Evolutionary conservation across 2,329 filamentous ascomycete species (phyloP), one percentile per base, ranked within the genome.

Genomic region (Dactylellina cionopaga): DNA sequence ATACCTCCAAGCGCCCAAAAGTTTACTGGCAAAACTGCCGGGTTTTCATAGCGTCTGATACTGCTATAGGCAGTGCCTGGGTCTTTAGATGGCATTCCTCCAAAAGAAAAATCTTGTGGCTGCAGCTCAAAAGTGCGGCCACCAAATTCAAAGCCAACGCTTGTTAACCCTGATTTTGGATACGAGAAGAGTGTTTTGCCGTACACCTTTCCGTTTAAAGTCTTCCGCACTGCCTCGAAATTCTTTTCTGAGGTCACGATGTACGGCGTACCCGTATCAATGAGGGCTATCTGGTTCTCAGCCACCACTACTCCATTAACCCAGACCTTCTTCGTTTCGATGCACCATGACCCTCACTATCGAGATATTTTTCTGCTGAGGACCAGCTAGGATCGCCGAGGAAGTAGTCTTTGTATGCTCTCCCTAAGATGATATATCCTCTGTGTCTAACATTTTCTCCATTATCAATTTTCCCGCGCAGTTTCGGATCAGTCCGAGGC

Each of bases 1-100:
- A 80, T 81, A 6, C 39, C 39, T 6, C 39, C 39, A 19, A 43
- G 39, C 6, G 15, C 17, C 39, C 39, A 43, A n/a, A n/a, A n/a
- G n/a, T n/a, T n/a, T n/a, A n/a, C n/a, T n/a, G n/a, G n/a, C n/a
- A n/a, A n/a, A n/a, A n/a, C n/a, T n/a, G n/a, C n/a, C n/a, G n/a
- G n/a, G n/a, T n/a, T n/a, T 43, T 43, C 39, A 11, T 43, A 5
- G 15, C 6, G 6, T 11, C 6, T 11, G 15, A 43, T 11, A 5
- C 39, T 17, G 15, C 39, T 11, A 11, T 43, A 43, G 39, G 15
- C 6, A 6, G 6, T 43, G 6, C 17, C 17, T n/a, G n/a, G n/a
- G 15, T 43, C 17, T 5, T 9, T 10, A 6, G 10, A 11, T 43
- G 7, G 5, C 15, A n/a, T 10, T 43, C 15, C 15, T 43, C 39